Base-by-base conservation (phyloP, 768 basidiomycete genomes). In the Leucocoprinus sp. region DNA sequence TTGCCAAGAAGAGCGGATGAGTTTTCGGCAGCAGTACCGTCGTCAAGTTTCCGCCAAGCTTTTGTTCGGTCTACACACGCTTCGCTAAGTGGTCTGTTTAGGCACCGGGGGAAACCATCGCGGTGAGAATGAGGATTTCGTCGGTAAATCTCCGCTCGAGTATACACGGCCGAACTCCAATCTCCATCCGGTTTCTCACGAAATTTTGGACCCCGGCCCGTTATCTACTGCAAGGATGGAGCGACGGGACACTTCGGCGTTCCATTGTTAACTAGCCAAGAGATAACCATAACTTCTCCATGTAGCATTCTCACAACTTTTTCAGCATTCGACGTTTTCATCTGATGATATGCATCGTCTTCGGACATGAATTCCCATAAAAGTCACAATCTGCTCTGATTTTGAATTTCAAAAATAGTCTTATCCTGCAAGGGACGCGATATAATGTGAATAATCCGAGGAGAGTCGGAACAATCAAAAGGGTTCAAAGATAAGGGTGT, bases 61-160 rank as follows among this genome's bases (percentile, higher is more conserved):
- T n/a, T n/a, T n/a, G n/a, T n/a, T n/a, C n/a, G n/a, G n/a, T n/a
- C n/a, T n/a, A n/a, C n/a, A n/a, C n/a, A n/a, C n/a, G n/a, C n/a
- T n/a, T n/a, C n/a, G n/a, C n/a, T n/a, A n/a, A n/a, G n/a, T n/a
- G n/a, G n/a, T n/a, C n/a, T n/a, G n/a, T n/a, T n/a, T n/a, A n/a
- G n/a, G n/a, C n/a, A n/a, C n/a, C n/a, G n/a, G n/a, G n/a, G n/a
- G n/a, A n/a, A n/a, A n/a, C n/a, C n/a, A n/a, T n/a, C n/a, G n/a
- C n/a, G n/a, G n/a, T n/a, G n/a, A n/a, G n/a, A n/a, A n/a, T n/a
- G n/a, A n/a, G n/a, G n/a, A 14, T 28, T 34, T 35, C 22, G 29
- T 34, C 21, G 42, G 15, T 43, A 23, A 43, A 22, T n/a, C 21
- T 12, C 42, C 42, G 42, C 23, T 43, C 42, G 42, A 43, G 8